These are phyloP conservation scores for Neurospora sp. DNA, from an alignment of 495 filamentous ascomycete genomes.

Conservation along the genomic window DNA sequence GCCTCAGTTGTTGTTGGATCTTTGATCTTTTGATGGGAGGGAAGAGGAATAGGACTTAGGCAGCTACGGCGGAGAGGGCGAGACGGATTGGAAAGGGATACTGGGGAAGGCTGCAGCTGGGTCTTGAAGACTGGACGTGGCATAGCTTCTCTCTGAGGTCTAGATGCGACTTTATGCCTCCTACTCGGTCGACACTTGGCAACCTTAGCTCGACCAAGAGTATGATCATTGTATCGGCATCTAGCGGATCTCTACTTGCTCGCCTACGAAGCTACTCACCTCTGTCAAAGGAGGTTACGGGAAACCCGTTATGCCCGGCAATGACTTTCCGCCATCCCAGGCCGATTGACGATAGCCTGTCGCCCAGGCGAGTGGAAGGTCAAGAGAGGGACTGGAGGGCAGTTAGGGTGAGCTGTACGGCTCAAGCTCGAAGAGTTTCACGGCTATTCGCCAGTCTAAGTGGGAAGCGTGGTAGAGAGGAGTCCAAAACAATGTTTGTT, in stretches of 20 bases:
- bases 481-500: background rate
- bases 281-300: background rate
- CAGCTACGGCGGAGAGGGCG: background rate
- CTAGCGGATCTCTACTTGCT: background rate
- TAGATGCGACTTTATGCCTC: background rate
- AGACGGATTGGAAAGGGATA: too few species aligned
- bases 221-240: background rate
- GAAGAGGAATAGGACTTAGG: background rate
- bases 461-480: background rate
- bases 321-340: background rate
- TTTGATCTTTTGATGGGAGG: conserved; percentile 30
- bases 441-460: background rate
- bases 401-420: background rate
- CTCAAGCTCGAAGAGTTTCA: background rate
- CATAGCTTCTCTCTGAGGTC: too few species aligned
- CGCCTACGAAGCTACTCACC: background rate
- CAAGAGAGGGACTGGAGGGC: background rate
- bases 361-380: background rate
- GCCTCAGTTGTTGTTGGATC: conserved; percentile 83
- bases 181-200: background rate
- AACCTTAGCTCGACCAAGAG: background rate
- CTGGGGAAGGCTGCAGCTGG: too few species aligned
- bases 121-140: too few species aligned
- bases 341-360: background rate
- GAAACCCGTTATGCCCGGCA: background rate